Base-by-base conservation (phyloP, 2,329 filamentous ascomycete species). In the Atkinsonella texensis region DNA sequence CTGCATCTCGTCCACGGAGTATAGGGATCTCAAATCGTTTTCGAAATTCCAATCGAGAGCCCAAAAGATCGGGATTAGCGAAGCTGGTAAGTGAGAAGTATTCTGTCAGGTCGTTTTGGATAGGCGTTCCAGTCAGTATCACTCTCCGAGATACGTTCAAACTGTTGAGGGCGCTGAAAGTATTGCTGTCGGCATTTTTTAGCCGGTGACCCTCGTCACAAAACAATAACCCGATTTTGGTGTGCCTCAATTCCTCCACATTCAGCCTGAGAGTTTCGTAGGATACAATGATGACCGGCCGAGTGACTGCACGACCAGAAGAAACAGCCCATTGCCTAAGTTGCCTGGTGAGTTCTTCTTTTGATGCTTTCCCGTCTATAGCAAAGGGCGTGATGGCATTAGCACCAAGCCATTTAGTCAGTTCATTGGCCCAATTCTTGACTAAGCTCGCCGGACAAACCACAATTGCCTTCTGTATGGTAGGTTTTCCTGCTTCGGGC, bases 31-130 rank as follows among this genome's bases (percentile, higher is more conserved):
- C 93, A 60, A 87, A 98, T 44, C 86, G 83, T 66, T 97, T 97
- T 58, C 91, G 85, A 64, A 98, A 98, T 43, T 98, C 93, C 45
- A 81, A 79, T 28, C 90, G 81, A 9, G 87, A 93, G 15, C 93
- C 93, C 2, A 98, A 80, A 39, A 97, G 80, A 58, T 88, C 86
- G 0, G 93, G 93, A 59, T 98, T 98, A 31, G 93, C 93, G 62
- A 98, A 98, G 66, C 91, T 95, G 54, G 97, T 86, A 10, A 98
- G 77, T 3, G 93, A 84, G 62, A 96, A 98, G 67, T 98, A 98
- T 64, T 98, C 93, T 0, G 91, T 94, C n/a, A 98, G 71, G 64
- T 98, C 93, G 61, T 98, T 98, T 62, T 98, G 93, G 53, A 98
- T 98, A 0, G 93, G 93, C 1, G 93, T 98, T 54, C 93, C 93